A percentile compares a stretch with the other conserved stretches of the same genome.
Conservation (phyloP, 352 stramenopile species). For the Globisporangium abappressorium region DNA sequence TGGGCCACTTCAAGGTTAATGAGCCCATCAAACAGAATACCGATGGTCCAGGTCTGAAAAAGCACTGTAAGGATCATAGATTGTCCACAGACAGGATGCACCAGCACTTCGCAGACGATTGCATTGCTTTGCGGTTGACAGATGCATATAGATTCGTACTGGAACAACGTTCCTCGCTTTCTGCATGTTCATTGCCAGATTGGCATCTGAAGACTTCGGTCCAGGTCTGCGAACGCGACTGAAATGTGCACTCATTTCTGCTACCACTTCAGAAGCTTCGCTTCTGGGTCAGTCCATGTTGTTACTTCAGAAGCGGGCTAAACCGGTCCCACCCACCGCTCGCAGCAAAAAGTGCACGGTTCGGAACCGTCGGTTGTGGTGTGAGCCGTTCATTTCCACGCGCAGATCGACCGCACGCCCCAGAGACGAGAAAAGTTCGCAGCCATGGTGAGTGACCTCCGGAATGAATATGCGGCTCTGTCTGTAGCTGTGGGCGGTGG, state of each 20-base stretch:
- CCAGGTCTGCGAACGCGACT: neutral
- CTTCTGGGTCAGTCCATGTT: neutral
- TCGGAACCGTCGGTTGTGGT: constrained; percentile 22
- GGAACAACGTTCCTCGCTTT: no score
- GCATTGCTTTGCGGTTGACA: no score
- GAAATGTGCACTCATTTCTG: neutral
- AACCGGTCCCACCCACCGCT: constrained; percentile 11
- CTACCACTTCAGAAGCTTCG: no score
- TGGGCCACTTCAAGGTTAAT: neutral
- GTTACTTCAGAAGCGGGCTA: constrained; percentile 7
- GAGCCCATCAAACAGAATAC: constrained; percentile 14
- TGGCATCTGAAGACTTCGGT: no score
- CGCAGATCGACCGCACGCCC: constrained; percentile 6
- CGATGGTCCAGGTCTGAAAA: constrained; percentile 9
- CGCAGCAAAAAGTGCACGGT: constrained; percentile 10
- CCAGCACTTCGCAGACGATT: neutral
- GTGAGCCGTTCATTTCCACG: constrained; percentile 43
- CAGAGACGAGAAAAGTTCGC: constrained; percentile 15
- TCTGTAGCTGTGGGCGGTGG: neutral
- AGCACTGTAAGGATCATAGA: neutral
- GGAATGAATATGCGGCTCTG: constrained; percentile 3
- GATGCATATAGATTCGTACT: no score
- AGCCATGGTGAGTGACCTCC: constrained; percentile 25
- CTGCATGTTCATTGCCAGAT: no score
- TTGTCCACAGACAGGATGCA: neutral